These are phyloP conservation scores for Closterium sp. DNA, from an alignment of 139 green algal species.

Conservation along the genomic window DNA sequence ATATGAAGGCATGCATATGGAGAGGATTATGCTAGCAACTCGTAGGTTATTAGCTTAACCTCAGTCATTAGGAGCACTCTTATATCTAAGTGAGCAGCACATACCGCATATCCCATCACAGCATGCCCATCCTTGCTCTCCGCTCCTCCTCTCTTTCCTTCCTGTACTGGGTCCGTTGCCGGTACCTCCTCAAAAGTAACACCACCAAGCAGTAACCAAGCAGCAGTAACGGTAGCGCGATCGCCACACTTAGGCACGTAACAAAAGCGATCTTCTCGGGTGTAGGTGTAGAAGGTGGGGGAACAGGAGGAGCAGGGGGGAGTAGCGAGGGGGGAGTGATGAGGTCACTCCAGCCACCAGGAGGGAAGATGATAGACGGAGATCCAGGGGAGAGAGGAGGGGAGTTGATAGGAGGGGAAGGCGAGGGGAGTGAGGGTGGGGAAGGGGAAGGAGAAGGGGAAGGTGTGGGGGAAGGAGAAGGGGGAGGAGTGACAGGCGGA, in stretches of 20 bases:
- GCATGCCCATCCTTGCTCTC: neutral
- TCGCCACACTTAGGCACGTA: neutral
- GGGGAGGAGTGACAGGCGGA: neutral
- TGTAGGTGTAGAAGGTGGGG: neutral
- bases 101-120: neutral
- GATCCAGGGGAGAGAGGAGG: neutral
- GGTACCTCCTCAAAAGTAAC: neutral
- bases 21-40: too few species aligned
- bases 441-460: neutral
- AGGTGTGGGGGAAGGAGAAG: neutral
- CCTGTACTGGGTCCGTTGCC: neutral
- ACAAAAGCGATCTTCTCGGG: neutral
- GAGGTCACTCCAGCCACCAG: neutral
- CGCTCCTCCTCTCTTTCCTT: neutral
- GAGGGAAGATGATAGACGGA: neutral
- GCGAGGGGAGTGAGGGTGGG: neutral
- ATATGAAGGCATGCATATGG: too few species aligned
- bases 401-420: neutral
- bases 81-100: too few species aligned
- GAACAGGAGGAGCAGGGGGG: neutral
- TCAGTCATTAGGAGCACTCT: too few species aligned
- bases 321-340: neutral
- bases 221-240: neutral
- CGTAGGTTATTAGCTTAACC: neutral
- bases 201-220: neutral